Conservation (phyloP, 2,329 filamentous ascomycete genomes). For the Fusarium azukiicola region DNA sequence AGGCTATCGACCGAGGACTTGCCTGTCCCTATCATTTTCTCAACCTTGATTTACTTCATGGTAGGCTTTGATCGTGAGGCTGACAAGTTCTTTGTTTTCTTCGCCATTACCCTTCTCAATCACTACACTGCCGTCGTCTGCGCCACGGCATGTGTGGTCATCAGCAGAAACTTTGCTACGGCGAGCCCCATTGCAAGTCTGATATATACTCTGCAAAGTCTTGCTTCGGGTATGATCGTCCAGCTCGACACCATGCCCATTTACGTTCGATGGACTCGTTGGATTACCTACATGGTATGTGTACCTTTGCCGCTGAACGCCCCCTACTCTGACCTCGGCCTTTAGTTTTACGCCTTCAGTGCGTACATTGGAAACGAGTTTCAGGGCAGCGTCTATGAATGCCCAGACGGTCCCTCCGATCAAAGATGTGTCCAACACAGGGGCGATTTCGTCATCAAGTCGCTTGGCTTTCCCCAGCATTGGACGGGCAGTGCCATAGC, state of each 20-base stretch:
- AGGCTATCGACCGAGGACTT: constrained; percentile 86
- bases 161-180: constrained; percentile 84
- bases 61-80: constrained; percentile 84
- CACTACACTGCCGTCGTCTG: constrained; percentile 88
- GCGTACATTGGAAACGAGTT: constrained; percentile 84
- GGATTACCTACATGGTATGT: constrained; percentile 78
- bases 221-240: constrained; percentile 89
- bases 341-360: constrained; percentile 83
- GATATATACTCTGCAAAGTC: constrained; percentile 85
- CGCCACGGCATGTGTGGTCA: constrained; percentile 83
- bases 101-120: constrained; percentile 83
- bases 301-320: not conserved
- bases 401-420: constrained; percentile 78
- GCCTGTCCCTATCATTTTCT: constrained; percentile 86
- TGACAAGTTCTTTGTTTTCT: constrained; percentile 85
- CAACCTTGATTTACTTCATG: constrained; percentile 89
- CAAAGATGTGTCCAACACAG: constrained; percentile 68
- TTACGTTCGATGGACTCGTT: constrained; percentile 90
- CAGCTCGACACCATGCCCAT: constrained; percentile 87
- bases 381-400: constrained; percentile 85
- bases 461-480: too few relatives aligned
- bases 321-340: constrained; percentile 37
- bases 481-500: constrained; percentile 67
- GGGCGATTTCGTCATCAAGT: too few relatives aligned
- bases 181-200: constrained; percentile 88